A percentile compares a stretch with the other conserved stretches of the same genome.
Conservation (phyloP, 1,139 yeast genomes). For the Meyerozyma sp. region DNA sequence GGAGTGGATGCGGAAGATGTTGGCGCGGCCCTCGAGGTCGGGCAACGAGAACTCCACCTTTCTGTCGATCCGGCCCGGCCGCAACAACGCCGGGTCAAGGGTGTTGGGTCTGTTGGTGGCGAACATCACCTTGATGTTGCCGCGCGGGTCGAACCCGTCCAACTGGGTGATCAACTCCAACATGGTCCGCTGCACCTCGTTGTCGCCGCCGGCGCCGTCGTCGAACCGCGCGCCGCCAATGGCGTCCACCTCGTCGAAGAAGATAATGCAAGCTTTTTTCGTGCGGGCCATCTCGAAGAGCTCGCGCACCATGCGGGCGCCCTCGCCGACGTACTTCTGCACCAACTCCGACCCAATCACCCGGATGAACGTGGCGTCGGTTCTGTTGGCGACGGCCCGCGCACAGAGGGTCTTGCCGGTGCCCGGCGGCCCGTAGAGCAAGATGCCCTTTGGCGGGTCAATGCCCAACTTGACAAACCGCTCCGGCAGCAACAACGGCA, state of each 20-base stretch:
- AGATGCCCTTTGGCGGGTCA: constrained; percentile 97
- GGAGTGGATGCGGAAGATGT: constrained; percentile 93
- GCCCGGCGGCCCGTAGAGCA: constrained; percentile 97
- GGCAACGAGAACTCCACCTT: constrained; percentile 96
- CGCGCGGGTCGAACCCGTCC: constrained; percentile 98
- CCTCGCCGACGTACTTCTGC: constrained; percentile 98
- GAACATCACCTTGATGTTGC: constrained; percentile 97
- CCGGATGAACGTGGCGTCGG: constrained; percentile 96
- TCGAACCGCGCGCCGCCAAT: constrained; percentile 98
- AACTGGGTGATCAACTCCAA: constrained; percentile 93
- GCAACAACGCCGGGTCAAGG: constrained; percentile 91
- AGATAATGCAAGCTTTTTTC: constrained; percentile 92
- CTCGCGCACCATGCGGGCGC: constrained; percentile 98
- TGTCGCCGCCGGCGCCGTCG: constrained; percentile 99
- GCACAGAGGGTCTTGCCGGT: constrained; percentile 98
- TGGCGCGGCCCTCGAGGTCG: constrained; percentile 95
- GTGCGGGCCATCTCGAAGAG: constrained; percentile 98
- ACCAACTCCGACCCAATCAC: constrained; percentile 98
- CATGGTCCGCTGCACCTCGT: constrained; percentile 98
- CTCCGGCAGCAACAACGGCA: constrained; percentile 92
- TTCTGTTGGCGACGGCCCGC: constrained; percentile 96
- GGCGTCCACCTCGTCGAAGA: constrained; percentile 96
- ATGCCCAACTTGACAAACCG: constrained; percentile 93
- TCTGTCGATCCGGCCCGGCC: constrained; percentile 98
- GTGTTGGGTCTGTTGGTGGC: constrained; percentile 98